A percentile compares a stretch with the other conserved stretches of the same genome.
phyloP scores from a whole-genome alignment of 2,329 filamentous ascomycete genomes.

The Phoma herbarum region DNA sequence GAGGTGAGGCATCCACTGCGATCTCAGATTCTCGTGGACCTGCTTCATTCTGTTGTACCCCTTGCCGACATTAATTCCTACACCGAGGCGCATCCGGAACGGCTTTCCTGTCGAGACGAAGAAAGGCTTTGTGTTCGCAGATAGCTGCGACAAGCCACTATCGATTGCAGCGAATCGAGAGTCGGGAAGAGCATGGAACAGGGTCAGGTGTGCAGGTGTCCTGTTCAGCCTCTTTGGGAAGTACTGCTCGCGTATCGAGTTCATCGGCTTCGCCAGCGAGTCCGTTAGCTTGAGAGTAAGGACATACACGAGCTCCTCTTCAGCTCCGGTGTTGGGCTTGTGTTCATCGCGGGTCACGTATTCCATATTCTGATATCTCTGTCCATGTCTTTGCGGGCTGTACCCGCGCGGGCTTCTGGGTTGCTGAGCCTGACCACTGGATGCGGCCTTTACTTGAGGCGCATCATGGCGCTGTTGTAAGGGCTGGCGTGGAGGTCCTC shows the following conservation, averaged over 20 bases:
- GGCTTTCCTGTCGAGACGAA: conserved; percentile 50
- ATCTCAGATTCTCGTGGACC: conserved; percentile 49
- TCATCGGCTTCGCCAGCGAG: conserved; percentile 51
- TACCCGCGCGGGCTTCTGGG: conserved; percentile 5
- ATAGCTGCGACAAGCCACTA: conserved; percentile 42
- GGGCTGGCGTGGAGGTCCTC: conserved; percentile 6
- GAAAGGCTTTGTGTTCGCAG: conserved; percentile 47
- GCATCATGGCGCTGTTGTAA: conserved; percentile 2
- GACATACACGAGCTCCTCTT: conserved; percentile 53
- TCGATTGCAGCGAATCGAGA: conserved; percentile 51
- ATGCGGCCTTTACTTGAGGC: conserved; percentile 6
- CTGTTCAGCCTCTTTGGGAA: conserved; percentile 56
- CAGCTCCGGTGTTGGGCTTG: conserved; percentile 42
- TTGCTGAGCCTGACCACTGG: not conserved
- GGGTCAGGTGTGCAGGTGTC: conserved; percentile 55
- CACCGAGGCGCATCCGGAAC: conserved; percentile 54
- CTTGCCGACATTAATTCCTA: conserved; percentile 50
- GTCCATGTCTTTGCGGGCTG: conserved; percentile 25
- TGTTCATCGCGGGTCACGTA: conserved; percentile 29
- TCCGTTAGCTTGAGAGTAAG: conserved; percentile 54
- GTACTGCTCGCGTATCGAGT: conserved; percentile 51
- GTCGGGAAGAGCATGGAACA: conserved; percentile 57
- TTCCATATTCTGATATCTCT: conserved; percentile 4
- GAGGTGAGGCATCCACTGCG: conserved; percentile 51
- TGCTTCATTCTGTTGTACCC: conserved; percentile 45